Conservation (phyloP, 2,329 filamentous ascomycete genomes). For the Microsporum ferrugineum region DNA sequence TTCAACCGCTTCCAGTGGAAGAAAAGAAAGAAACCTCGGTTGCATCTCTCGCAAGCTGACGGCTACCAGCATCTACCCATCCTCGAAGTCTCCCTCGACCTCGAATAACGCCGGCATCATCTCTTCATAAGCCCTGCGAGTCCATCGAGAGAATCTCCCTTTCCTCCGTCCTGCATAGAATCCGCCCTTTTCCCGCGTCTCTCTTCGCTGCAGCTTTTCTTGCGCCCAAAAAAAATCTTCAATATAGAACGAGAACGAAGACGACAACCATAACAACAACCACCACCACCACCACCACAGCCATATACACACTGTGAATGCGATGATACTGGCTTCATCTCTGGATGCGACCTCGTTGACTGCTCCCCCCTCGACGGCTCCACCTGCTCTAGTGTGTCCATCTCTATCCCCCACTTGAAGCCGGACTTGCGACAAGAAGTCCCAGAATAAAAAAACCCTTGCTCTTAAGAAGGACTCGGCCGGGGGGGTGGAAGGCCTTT, state of each 20-base stretch:
- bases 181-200: not conserved
- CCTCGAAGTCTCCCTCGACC: not conserved
- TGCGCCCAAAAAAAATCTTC: not conserved
- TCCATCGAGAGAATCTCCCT: not conserved
- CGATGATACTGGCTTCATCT: not conserved
- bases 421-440: not conserved
- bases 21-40: not conserved
- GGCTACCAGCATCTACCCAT: not conserved
- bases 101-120: not conserved
- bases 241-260: not conserved
- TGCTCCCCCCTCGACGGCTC: not conserved
- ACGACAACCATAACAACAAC: not conserved
- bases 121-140: not conserved
- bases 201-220: not conserved
- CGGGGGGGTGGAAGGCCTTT: not conserved
- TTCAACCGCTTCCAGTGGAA: not conserved
- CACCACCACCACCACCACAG: not conserved
- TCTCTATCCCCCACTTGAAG: not conserved
- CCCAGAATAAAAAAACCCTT: not conserved
- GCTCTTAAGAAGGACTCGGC: not conserved
- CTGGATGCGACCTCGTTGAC: not conserved
- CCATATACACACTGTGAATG: not conserved
- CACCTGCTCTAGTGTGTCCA: not conserved
- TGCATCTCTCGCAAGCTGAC: not conserved
- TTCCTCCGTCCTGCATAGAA: not conserved